Base-by-base conservation (phyloP, 495 filamentous ascomycete species). In the Hypoxylon fragiforme region DNA sequence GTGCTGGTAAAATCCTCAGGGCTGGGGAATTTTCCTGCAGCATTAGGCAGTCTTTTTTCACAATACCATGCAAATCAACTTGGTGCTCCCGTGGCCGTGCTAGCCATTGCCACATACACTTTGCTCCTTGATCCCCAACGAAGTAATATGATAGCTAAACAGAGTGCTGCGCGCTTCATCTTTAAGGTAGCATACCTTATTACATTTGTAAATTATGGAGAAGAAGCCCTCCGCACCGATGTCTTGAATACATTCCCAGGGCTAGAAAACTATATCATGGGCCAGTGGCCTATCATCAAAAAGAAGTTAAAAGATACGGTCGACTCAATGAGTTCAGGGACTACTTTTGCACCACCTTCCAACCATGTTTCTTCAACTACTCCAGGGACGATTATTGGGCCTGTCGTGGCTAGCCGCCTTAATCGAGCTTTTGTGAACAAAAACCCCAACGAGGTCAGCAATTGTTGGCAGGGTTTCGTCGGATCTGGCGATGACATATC, bases 101-200 rank as follows among this genome's bases (percentile, higher is more conserved):
- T 67, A 14, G 75, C 73, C 5, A 69, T 77, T 40, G 71, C 70
- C 14, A 78, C 75, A 0, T 75, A 72, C 52, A 57, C 53, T 13
- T 42, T 80, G 41, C 55, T 80, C 5, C 65, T 67, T 16, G 68
- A 75, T 32, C 48, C 53, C 7, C 42, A 58, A 44, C 67, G 57
- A 40, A 58, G 50, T 22, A 62, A 50, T 6, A 13, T 35, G 8
- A 28, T 20, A 6, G 30, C 54, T 7, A 47, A 53, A 42, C 43
- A 19, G 38, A 48, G 52, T 26, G 65, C 60, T 16, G 24, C 56
- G 9, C 53, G 53, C 1, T 65, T 73, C 28, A 49, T 69, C 14
- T 37, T 50, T 20, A 57, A 50, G 19, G 32, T 73, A 21, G 24
- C 54, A 24, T 38, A 37, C 3, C 49, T 69, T 13, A 46, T 70